Evolutionary conservation across 495 filamentous ascomycete species (phyloP).

Genomic region (Penicillium ucsense): DNA sequence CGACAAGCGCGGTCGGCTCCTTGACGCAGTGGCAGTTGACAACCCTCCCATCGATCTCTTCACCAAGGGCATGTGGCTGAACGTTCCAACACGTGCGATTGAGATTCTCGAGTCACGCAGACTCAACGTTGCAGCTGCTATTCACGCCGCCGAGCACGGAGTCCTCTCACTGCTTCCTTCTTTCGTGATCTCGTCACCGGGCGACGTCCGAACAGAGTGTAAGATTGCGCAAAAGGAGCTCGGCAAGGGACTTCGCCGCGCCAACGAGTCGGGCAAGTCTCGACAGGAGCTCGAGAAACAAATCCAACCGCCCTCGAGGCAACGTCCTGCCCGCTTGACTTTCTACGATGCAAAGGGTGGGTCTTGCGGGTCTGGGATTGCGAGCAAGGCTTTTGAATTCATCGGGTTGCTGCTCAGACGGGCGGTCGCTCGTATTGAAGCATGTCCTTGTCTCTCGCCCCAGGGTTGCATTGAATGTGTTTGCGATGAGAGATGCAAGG

Average conservation of each 20-base stretch:
- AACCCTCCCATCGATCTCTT: constrained; percentile 81
- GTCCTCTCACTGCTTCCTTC: constrained; percentile 78
- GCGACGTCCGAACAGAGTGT: constrained; percentile 90
- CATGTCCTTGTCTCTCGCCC: constrained; percentile 50
- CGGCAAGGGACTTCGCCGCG: constrained; percentile 20
- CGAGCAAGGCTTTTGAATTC: constrained; percentile 87
- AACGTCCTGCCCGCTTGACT: constrained; percentile 78
- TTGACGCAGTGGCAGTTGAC: constrained; percentile 87
- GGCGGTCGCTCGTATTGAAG: constrained; percentile 68
- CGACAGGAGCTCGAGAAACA: constrained; percentile 9
- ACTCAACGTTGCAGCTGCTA: constrained; percentile 79
- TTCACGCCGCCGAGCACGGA: constrained; percentile 91
- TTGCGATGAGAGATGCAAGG: constrained; percentile 73
- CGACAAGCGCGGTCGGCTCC: constrained; percentile 68
- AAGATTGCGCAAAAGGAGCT: constrained; percentile 73
- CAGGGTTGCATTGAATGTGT: constrained; percentile 86
- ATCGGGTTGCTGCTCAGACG: constrained; percentile 67
- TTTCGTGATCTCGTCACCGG: constrained; percentile 77
- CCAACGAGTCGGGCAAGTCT: constrained; percentile 10
- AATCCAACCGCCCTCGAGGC: constrained; percentile 47
- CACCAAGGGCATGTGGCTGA: constrained; percentile 93
- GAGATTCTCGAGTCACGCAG: constrained; percentile 61
- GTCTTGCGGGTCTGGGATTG: constrained; percentile 71
- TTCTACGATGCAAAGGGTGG: constrained; percentile 96
- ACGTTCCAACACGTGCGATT: constrained; percentile 71